Evolutionary conservation across 768 basidiomycete genomes (phyloP), one percentile per base, ranked within the genome.

Genomic region (Boletales sp.): DNA sequence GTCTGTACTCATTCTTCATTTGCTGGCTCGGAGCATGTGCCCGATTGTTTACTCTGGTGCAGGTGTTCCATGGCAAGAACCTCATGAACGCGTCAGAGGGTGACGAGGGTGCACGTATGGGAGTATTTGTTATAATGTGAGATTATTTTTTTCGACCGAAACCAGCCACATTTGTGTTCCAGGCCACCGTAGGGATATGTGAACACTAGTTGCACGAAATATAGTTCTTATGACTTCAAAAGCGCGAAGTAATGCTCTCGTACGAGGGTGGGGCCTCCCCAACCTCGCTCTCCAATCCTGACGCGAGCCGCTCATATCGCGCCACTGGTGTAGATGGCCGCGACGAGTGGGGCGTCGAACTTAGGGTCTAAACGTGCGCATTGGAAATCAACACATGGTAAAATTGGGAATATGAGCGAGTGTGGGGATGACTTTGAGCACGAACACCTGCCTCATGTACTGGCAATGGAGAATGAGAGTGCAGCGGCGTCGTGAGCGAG

Each of bases 241-340:
- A 3, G 1, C 37, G 19, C n/a, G 48, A 43, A 31, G 52, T 18
- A 18, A 66, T 47, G 30, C 63, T 69, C 43, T 68, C 66, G 39
- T 68, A 68, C n/a, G 66, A 59, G 4, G 94, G 94, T 4, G 94
- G 94, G 5, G 81, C 81, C 62, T 97, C 94, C 4, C 94, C 94
- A 8, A 73, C 73, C 59, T 88, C 85, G 32, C 79, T 87, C 64
- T 89, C 90, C 64, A 87, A 83, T n/a, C 94, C 94, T 1, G 88
- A 82, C 42, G 97, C 78, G 17, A 97, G 78, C 34, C 89, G 76
- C 61, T 93, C 92, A 63, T 88, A 95, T 51, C 81, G 80, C 24
- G 69, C 70, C 14, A 63, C 50, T 31, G 59, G 63, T 3, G 61
- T 60, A 3, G 63, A 47, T 8, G 61, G 60, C 6, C 46, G 52